phyloP scores from a whole-genome alignment of 306 rosid species.

The Ochetophila trinervis region DNA sequence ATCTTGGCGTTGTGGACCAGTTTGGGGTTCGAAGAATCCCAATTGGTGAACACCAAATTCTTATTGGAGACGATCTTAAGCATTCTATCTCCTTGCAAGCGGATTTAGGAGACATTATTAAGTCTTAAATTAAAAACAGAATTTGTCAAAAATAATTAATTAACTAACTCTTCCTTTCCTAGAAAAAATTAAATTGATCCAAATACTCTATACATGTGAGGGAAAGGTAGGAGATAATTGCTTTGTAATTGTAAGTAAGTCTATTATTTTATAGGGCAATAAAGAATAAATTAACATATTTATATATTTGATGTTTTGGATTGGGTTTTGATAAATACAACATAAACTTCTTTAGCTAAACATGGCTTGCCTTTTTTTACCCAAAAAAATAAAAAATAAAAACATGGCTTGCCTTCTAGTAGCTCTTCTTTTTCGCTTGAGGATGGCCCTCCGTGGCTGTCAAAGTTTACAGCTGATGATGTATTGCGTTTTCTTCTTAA shows the following conservation, averaged over 20 bases:
- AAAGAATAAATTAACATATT: background rate
- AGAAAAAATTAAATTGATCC: no score
- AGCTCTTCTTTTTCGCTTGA: no score
- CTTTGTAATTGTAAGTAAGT: background rate
- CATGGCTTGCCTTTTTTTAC: no score
- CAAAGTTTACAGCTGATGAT: no score
- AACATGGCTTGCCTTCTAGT: no score
- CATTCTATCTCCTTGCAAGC: constrained; percentile 54
- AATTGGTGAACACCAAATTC: constrained; percentile 63
- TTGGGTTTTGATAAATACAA: no score
- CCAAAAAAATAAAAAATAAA: no score
- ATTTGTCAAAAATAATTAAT: background rate
- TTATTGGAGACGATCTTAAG: constrained; percentile 67
- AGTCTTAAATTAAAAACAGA: background rate
- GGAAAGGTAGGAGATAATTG: constrained; percentile 2
- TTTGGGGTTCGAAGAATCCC: constrained; percentile 82
- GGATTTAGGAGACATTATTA: constrained; percentile 22
- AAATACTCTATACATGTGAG: background rate
- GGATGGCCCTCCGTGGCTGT: no score
- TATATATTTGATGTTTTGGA: no score
- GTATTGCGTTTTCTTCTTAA: no score
- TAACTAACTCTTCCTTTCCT: no score
- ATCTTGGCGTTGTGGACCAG: constrained; percentile 61
- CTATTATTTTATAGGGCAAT: background rate
- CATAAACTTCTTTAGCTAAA: no score